Evolutionary conservation across 1,139 yeast species (phyloP), one percentile per base, ranked within the genome.

Genomic region (Saccharomyces hybrid): DNA sequence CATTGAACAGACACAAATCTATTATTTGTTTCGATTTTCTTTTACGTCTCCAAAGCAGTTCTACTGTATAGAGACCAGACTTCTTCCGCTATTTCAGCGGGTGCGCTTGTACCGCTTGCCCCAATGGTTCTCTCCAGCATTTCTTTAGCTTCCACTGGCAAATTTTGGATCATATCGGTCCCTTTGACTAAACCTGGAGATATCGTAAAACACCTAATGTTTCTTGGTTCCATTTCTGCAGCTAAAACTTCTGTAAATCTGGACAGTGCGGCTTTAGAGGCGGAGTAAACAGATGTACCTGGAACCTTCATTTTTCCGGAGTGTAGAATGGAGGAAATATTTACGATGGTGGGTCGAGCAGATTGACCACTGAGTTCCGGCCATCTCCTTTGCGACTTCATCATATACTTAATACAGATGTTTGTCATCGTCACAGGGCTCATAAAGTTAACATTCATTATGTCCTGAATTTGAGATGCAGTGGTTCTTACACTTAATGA

Each of bases 231-330:
- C 55, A 86, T 69, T 62, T 93, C 99, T 2, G 69, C 64, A 0
- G 93, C 84, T 48, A 89, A 67, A 0, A 85, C 73, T 48, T 73
- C 71, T 0, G 95, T 80, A 62, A 89, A 85, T 4, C 87, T 88
- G 49, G 79, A 65, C 13, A 87, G 61, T 0, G 95, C 98, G 0
- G 90, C 86, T 67, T 93, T 93, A 51, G 89, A 76, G 0, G 96
- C 93, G 0, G 89, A 76, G 66, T 93, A 93, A 0, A 87, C 84
- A 0, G 86, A 63, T 0, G 96, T 81, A 0, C 98, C 98, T 59
- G 74, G 71, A 1, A 76, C 27, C 9, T 38, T 38, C 41, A 23
- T 20, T 54, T 49, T 16, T 54, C 20, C 16, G 55, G 44, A 52
- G 2, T 65, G 87, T 28, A 91, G 72, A 2, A 87, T 76, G 0